Conservation (phyloP, 1,139 yeast species). For the Taphrina communis region DNA sequence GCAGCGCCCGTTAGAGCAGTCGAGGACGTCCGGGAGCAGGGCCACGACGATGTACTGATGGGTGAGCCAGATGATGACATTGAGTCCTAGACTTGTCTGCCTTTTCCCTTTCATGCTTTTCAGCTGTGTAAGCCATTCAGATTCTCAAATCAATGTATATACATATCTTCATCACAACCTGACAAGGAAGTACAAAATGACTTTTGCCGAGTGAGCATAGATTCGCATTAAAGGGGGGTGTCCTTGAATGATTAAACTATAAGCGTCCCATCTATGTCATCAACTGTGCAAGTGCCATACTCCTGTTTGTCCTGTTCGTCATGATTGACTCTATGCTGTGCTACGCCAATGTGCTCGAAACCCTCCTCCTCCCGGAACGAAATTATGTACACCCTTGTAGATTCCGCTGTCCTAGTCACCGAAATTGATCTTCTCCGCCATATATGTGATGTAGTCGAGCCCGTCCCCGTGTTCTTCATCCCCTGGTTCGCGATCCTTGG, state of each 20-base stretch:
- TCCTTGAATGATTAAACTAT: no score
- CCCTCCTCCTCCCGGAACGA: not conserved
- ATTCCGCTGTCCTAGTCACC: not conserved
- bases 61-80: slow-evolving; percentile 21
- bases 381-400: not conserved
- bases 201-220: no score
- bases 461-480: slow-evolving; percentile 48
- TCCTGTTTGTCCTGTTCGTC: no score
- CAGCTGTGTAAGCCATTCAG: not conserved
- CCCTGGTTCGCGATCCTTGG: slow-evolving; percentile 3
- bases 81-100: slow-evolving; percentile 2
- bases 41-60: slow-evolving; percentile 2
- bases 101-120: not conserved
- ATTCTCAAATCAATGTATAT: no score
- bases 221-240: no score
- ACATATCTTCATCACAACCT: no score
- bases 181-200: no score
- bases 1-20: not conserved
- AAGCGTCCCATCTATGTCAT: no score
- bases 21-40: not conserved
- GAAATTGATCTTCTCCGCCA: slow-evolving; percentile 45
- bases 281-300: no score
- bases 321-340: no score
- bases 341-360: not conserved
- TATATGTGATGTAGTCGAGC: slow-evolving; percentile 51